Conservation (phyloP, 352 stramenopile genomes). For the Globisporangium cystogenes region DNA sequence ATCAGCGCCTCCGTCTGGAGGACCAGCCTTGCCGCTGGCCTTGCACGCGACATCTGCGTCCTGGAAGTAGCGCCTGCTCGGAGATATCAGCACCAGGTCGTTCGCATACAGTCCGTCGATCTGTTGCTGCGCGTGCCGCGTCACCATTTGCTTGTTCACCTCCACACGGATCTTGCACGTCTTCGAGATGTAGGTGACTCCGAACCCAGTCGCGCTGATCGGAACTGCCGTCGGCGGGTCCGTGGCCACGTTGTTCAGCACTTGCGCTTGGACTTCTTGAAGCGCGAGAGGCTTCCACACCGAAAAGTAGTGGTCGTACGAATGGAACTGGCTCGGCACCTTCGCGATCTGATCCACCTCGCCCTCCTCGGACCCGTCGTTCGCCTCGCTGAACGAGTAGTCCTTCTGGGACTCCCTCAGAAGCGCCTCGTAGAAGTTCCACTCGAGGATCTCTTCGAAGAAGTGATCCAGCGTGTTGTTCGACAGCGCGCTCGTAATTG, state of each 20-base stretch:
- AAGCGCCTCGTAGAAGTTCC: slow-evolving; percentile 67
- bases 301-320: slow-evolving; percentile 86
- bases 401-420: slow-evolving; percentile 50
- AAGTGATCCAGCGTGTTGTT: slow-evolving; percentile 76
- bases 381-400: slow-evolving; percentile 36
- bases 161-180: slow-evolving; percentile 73
- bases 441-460: slow-evolving; percentile 81
- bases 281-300: slow-evolving; percentile 85
- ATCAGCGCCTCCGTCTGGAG: slow-evolving; percentile 6
- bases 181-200: slow-evolving; percentile 52
- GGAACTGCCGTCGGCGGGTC: slow-evolving; percentile 45
- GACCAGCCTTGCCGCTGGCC: neutral
- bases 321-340: slow-evolving; percentile 81
- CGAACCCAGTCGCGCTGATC: slow-evolving; percentile 36
- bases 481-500: slow-evolving; percentile 1
- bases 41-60: slow-evolving; percentile 19
- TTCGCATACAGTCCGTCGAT: slow-evolving; percentile 62
- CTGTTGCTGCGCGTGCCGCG: slow-evolving; percentile 19
- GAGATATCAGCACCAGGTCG: slow-evolving; percentile 72
- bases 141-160: slow-evolving; percentile 31
- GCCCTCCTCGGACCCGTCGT: slow-evolving; percentile 70
- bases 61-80: slow-evolving; percentile 47
- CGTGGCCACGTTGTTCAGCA: slow-evolving; percentile 70
- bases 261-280: slow-evolving; percentile 86
- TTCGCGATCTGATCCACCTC: slow-evolving; percentile 51